phyloP scores from a whole-genome alignment of 169 alveolate genomes.

The Plasmodium vivax region DNA sequence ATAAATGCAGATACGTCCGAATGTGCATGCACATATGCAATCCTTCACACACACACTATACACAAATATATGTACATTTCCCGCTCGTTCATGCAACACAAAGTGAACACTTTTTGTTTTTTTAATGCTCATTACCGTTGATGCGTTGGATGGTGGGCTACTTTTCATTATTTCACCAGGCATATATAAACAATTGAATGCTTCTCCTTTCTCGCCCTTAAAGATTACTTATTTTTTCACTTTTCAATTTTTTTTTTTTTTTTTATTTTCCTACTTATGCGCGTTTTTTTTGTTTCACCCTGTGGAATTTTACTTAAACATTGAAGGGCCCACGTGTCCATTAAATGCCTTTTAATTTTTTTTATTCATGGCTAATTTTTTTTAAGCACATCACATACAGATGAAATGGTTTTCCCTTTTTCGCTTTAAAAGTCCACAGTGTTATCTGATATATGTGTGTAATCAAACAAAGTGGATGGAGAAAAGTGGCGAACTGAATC shows the following conservation, averaged over 20 bases:
- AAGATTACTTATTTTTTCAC: background rate
- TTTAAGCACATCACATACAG: conserved; percentile 1
- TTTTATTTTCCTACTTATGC: background rate
- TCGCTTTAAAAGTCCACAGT: background rate
- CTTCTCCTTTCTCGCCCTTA: conserved; percentile 6
- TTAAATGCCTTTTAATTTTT: background rate
- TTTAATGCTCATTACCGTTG: background rate
- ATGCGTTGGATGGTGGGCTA: background rate
- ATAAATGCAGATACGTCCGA: background rate
- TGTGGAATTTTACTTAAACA: conserved; percentile 5
- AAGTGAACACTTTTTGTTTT: background rate
- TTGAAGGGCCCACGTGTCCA: conserved; percentile 8
- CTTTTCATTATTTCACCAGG: background rate
- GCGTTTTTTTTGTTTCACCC: background rate
- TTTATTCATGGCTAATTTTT: conserved; percentile 31
- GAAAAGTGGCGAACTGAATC: background rate
- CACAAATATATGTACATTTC: background rate
- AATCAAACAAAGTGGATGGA: background rate
- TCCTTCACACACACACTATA: background rate
- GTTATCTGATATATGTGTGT: background rate
- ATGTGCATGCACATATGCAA: background rate
- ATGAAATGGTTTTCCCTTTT: background rate
- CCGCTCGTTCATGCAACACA: background rate
- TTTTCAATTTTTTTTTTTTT: background rate
- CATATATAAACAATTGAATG: background rate